phyloP scores from a whole-genome alignment of 805 yeast genomes.

The Metschnikowia bowlesiae region DNA sequence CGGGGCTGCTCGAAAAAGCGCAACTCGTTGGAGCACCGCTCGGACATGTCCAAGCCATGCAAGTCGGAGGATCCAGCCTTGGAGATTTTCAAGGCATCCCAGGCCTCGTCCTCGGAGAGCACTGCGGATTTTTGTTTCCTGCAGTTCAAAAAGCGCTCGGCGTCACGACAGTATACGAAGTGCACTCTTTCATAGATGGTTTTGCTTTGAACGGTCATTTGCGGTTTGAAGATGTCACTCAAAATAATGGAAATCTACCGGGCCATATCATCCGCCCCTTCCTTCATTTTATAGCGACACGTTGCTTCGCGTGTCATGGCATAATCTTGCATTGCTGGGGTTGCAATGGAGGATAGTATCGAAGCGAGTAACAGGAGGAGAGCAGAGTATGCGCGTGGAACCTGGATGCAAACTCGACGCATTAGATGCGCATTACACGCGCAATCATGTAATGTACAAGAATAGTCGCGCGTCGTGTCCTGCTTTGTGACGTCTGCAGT shows the following conservation, averaged over 20 bases:
- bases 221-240: not conserved
- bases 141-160: conserved; percentile 12
- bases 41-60: conserved; percentile 2
- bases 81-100: conserved; percentile 6
- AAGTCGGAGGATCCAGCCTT: not conserved
- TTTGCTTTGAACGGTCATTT: conserved; percentile 16
- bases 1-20: conserved; percentile 21
- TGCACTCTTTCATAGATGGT: conserved; percentile 27
- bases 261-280: no score
- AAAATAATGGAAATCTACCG: not conserved
- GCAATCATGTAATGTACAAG: not conserved
- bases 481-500: not conserved
- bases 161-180: conserved; percentile 24
- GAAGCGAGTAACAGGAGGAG: not conserved
- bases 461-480: not conserved
- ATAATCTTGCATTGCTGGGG: not conserved
- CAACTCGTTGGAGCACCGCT: conserved; percentile 6
- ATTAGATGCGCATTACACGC: not conserved
- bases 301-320: not conserved
- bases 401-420: not conserved
- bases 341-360: not conserved
- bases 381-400: conserved; percentile 1
- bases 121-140: conserved; percentile 11
- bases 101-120: conserved; percentile 4
- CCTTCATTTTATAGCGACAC: not conserved